Evolutionary conservation across 495 filamentous ascomycete species (phyloP).

Genomic region (Coniosporium apollinis): DNA sequence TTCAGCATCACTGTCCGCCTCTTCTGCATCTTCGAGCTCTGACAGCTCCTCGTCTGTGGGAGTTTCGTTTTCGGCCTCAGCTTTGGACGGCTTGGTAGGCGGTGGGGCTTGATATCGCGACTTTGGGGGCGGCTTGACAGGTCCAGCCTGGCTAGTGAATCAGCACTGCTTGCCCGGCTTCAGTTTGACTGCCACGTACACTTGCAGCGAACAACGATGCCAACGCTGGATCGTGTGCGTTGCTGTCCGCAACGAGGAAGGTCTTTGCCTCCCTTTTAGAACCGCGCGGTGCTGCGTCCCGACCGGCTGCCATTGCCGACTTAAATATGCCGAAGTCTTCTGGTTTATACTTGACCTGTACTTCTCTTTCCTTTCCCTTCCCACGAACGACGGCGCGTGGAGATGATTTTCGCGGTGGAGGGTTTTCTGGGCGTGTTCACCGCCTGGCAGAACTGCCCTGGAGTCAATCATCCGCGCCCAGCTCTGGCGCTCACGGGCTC

Average conservation of each 20-base stretch:
- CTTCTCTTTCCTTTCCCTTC: constrained; percentile 3
- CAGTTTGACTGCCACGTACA: constrained; percentile 35
- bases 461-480: no score
- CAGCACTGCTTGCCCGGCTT: no score
- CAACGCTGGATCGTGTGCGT: constrained; percentile 52
- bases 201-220: constrained; percentile 67
- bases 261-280: no score
- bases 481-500: no score
- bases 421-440: no score
- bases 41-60: constrained; percentile 6
- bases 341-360: constrained; percentile 8
- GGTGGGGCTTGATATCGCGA: constrained; percentile 28
- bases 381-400: no score
- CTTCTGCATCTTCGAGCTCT: constrained; percentile 5
- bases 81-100: constrained; percentile 13
- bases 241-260: constrained; percentile 24
- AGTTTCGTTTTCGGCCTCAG: constrained; percentile 10
- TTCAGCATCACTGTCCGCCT: constrained; percentile 14
- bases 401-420: no score
- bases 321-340: no score
- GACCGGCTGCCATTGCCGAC: no score
- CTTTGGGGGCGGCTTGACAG: constrained; percentile 39
- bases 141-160: constrained; percentile 40
- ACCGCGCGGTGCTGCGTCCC: no score
- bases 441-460: no score